Conservation (phyloP, 2,329 filamentous ascomycete genomes). For the Pezicula neosporulosa region DNA sequence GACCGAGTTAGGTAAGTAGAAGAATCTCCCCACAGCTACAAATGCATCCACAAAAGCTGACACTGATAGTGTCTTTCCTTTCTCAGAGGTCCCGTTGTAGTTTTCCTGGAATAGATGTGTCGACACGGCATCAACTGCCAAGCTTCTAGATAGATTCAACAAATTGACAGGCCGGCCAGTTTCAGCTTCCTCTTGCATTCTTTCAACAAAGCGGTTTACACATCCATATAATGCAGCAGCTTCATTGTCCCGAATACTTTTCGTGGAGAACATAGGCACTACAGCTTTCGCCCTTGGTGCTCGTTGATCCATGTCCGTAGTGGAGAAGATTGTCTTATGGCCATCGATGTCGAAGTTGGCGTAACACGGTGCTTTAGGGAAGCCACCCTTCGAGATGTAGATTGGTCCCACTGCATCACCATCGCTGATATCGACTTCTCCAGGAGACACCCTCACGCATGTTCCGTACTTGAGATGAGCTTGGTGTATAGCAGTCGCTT, state of each 20-base stretch:
- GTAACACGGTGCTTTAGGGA: conserved; percentile 48
- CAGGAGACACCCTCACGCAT: conserved; percentile 29
- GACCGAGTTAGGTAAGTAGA: conserved; percentile 42
- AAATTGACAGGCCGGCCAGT: conserved; percentile 39
- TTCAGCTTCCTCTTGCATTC: conserved; percentile 32
- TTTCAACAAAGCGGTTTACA: conserved; percentile 37
- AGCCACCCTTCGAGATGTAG: conserved; percentile 49
- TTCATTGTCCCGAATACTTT: conserved; percentile 36
- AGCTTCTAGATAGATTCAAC: conserved; percentile 42
- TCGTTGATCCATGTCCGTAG: conserved; percentile 35
- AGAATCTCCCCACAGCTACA: conserved; percentile 51
- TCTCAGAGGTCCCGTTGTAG: conserved; percentile 40
- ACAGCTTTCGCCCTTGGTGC: conserved; percentile 46
- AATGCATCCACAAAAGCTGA: conserved; percentile 50
- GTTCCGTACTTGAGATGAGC: conserved; percentile 28
- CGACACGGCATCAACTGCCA: conserved; percentile 52
- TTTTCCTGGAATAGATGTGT: conserved; percentile 48
- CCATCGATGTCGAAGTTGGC: conserved; percentile 55
- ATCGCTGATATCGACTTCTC: conserved; percentile 31
- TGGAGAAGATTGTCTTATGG: conserved; percentile 50
- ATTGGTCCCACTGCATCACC: conserved; percentile 36
- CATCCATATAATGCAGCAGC: conserved; percentile 34
- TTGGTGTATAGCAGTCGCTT: conserved; percentile 19
- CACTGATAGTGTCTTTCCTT: conserved; percentile 33
- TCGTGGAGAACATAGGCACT: conserved; percentile 43